Percentiles rank a stretch among this genome's conserved stretches.
Conservation (phyloP, 108 stramenopile species). For the Aurantiochytrium sp. region DNA sequence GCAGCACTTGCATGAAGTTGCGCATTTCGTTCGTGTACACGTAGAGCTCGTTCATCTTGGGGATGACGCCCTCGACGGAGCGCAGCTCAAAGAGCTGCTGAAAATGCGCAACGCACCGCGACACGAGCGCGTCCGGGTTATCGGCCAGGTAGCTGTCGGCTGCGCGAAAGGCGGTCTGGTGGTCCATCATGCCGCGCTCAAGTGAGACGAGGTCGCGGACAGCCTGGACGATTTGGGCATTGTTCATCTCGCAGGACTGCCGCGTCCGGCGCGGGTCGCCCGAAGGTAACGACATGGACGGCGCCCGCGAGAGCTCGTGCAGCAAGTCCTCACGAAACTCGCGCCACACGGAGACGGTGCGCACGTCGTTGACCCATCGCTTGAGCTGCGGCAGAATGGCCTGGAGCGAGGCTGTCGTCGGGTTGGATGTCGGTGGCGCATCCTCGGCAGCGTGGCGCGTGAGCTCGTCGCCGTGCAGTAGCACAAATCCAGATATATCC, state of each 20-base stretch:
- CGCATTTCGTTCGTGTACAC: slow-evolving; percentile 39
- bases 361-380: slow-evolving; percentile 24
- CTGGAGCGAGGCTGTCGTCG: not conserved
- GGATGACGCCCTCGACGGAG: slow-evolving; percentile 39
- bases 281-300: not conserved
- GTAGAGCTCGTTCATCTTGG: slow-evolving; percentile 47
- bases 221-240: slow-evolving; percentile 14
- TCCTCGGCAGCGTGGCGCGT: not conserved
- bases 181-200: slow-evolving; percentile 27
- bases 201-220: slow-evolving; percentile 31
- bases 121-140: slow-evolving; percentile 38
- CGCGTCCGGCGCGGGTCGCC: not conserved
- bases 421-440: not conserved
- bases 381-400: slow-evolving; percentile 35
- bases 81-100: slow-evolving; percentile 38
- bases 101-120: slow-evolving; percentile 37
- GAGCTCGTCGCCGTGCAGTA: slow-evolving; percentile 22
- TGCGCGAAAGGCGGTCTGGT: not conserved
- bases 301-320: slow-evolving; percentile 23
- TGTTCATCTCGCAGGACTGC: slow-evolving; percentile 13
- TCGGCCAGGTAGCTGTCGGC: slow-evolving; percentile 31
- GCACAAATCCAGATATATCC: slow-evolving; percentile 34
- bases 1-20: slow-evolving; percentile 36
- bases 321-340: slow-evolving; percentile 13
- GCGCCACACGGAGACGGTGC: not conserved